phyloP scores from a whole-genome alignment of 352 stramenopile species.

The Halophytophthora batemanensis region DNA sequence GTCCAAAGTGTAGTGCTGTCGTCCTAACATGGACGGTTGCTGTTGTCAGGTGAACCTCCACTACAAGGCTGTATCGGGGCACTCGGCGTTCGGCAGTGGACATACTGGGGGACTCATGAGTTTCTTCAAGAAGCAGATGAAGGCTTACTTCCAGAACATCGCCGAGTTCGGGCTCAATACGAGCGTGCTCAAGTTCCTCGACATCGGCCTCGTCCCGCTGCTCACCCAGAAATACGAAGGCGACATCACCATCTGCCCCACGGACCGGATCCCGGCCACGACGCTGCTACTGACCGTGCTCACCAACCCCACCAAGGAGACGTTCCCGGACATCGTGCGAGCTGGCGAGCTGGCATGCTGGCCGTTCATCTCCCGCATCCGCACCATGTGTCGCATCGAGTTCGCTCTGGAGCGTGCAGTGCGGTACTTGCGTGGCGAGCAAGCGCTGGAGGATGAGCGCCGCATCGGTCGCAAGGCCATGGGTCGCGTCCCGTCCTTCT shows the following conservation, averaged over 20 bases:
- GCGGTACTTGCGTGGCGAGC: slow-evolving; percentile 74
- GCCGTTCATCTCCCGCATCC: slow-evolving; percentile 94
- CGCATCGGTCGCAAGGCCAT: slow-evolving; percentile 67
- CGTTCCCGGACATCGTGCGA: slow-evolving; percentile 67
- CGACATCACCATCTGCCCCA: slow-evolving; percentile 97
- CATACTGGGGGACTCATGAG: slow-evolving; percentile 85
- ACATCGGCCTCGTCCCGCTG: slow-evolving; percentile 76
- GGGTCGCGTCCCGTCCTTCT: slow-evolving; percentile 82
- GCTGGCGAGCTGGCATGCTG: slow-evolving; percentile 91
- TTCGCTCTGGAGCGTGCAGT: slow-evolving; percentile 93
- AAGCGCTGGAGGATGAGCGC: slow-evolving; percentile 78
- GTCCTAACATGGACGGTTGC: too few species aligned
- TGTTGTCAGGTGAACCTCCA: slow-evolving; percentile 92
- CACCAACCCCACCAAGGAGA: slow-evolving; percentile 69
- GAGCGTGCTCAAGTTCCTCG: slow-evolving; percentile 78
- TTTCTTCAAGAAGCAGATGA: slow-evolving; percentile 96
- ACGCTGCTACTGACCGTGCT: slow-evolving; percentile 79
- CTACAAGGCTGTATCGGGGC: slow-evolving; percentile 83
- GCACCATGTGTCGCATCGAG: slow-evolving; percentile 95
- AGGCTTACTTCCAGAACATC: slow-evolving; percentile 88
- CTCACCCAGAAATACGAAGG: slow-evolving; percentile 96
- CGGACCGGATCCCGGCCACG: slow-evolving; percentile 84
- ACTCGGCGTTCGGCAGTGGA: slow-evolving; percentile 66
- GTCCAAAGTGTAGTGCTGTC: too few species aligned
- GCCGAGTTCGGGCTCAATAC: slow-evolving; percentile 85